Evolutionary conservation across 805 yeast species (phyloP).

Genomic region (Priceomyces carsonii): DNA sequence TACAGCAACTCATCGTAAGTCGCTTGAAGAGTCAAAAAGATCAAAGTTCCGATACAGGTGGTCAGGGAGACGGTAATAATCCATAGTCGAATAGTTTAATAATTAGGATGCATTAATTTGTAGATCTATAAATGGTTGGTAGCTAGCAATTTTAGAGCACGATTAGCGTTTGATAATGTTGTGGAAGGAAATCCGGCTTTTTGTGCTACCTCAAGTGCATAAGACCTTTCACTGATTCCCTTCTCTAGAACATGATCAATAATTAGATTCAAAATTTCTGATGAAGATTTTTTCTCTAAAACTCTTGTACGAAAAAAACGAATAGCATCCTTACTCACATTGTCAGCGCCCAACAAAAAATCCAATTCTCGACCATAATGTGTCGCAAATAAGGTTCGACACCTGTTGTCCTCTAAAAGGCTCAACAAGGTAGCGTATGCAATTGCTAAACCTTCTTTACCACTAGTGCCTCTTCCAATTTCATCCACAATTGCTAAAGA

Average conservation of each 20-base stretch:
- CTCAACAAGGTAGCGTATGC: conserved; percentile 74
- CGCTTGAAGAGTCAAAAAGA: conserved; percentile 19
- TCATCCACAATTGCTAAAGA: conserved; percentile 74
- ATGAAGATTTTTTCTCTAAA: conserved; percentile 9
- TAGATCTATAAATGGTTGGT: too few relatives aligned
- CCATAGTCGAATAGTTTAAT: too few relatives aligned
- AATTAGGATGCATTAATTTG: too few relatives aligned
- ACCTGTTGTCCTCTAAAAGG: conserved; percentile 52
- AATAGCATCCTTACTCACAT: conserved; percentile 24
- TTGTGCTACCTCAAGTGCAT: conserved; percentile 74
- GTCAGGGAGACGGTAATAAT: too few relatives aligned
- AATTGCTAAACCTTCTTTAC: conserved; percentile 79
- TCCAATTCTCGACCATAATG: conserved; percentile 59
- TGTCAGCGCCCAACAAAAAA: conserved; percentile 32
- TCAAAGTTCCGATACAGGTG: too few relatives aligned
- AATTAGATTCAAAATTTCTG: conserved; percentile 23
- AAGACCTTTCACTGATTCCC: conserved; percentile 75
- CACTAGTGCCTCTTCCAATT: conserved; percentile 85
- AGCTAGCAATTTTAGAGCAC: conserved; percentile 16
- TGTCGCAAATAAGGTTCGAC: conserved; percentile 85
- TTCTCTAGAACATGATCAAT: conserved; percentile 59
- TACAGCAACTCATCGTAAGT: conserved; percentile 19
- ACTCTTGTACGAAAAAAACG: conserved; percentile 36
- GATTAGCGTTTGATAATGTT: conserved; percentile 56
- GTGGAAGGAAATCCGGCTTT: conserved; percentile 74